Percentiles rank a stretch among this genome's conserved stretches.
phyloP scores from a whole-genome alignment of 768 basidiomycete genomes.

The Amanita jacksonii region DNA sequence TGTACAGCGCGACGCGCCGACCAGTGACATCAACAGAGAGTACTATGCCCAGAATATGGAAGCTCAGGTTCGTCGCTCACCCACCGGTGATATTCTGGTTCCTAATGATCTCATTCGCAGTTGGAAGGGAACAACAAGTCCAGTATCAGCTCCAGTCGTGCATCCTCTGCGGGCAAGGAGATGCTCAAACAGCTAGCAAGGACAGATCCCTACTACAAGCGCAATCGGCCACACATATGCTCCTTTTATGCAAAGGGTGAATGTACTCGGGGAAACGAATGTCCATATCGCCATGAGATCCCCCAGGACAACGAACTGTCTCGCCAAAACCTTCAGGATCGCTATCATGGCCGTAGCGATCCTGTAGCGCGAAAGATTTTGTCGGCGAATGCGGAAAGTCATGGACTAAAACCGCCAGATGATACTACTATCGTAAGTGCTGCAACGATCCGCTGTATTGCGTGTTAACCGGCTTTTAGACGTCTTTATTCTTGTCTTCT shows the following conservation, averaged over 20 bases:
- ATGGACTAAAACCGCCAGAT: conserved; percentile 85
- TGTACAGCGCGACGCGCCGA: conserved; percentile 79
- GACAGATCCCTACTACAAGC: conserved; percentile 95
- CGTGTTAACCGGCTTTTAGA: conserved; percentile 32
- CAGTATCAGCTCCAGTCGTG: conserved; percentile 47
- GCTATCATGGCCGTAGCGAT: conserved; percentile 89
- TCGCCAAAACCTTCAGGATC: conserved; percentile 90
- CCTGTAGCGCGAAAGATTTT: conserved; percentile 92
- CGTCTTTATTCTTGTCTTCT: conserved; percentile 77
- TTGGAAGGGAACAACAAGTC: conserved; percentile 67
- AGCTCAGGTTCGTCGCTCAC: conserved; percentile 49
- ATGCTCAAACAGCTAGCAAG: conserved; percentile 94
- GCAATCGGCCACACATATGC: conserved; percentile 89
- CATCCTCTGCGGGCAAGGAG: conserved; percentile 82
- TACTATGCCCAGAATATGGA: conserved; percentile 93
- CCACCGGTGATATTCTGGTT: too few relatives aligned
- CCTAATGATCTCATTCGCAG: conserved; percentile 25
- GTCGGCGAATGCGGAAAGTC: conserved; percentile 61
- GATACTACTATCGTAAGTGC: conserved; percentile 72
- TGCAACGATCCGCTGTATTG: background rate
- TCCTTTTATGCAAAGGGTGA: conserved; percentile 95
- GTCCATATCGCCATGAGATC: conserved; percentile 94
- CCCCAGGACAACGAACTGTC: conserved; percentile 74
- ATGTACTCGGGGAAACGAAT: conserved; percentile 84
- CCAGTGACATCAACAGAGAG: conserved; percentile 94